Base-by-base conservation (phyloP, 495 filamentous ascomycete genomes). In the Penicillium taxi region DNA sequence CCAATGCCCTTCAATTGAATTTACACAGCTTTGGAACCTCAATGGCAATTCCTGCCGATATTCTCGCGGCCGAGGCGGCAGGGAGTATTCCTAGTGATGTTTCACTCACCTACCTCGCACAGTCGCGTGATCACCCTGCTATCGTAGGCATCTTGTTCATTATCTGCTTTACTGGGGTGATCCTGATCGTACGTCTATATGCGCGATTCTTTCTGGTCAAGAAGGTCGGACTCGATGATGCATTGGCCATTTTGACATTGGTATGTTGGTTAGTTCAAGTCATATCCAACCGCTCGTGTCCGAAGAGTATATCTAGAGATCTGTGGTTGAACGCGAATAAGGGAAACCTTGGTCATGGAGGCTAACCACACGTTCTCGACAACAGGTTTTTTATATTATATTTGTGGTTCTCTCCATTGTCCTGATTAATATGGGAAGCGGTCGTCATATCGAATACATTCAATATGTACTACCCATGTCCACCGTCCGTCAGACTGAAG, bases 381-480 rank as follows among this genome's bases (percentile, higher is more conserved):
- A 13, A 13, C 19, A 58, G 56, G 9, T 50, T 11, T 18, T 61
- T 11, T 66, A 66, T 31, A 55, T 66, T 13, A 18, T 52, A 2
- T 60, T 69, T 26, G 53, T 67, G 11, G 53, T 42, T 7, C 50
- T 72, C 7, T 59, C 38, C 29, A 52, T 69, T 32, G 20, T 64
- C 26, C 44, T 69, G 7, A 69, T 72, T 45, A 36, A 63, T 17
- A 21, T 68, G n/a, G 67, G 67, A 21, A 61, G 63, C 17, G 67
- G 64, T 20, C 56, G 67, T 7, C 68, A 72, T 32, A 61, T 64
- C 23, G 55, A 63, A 22, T 72, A 67, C 42, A 66, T 72, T 29
- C 37, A 65, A 48, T 67, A 67, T 43, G 57, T 70, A n/a, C 49
- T 70, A 8, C 42, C 55, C 5, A 25, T 54, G 5, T n/a, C 47